phyloP scores from a whole-genome alignment of 2,329 filamentous ascomycete species.

The Cordyceps tenuipes region DNA sequence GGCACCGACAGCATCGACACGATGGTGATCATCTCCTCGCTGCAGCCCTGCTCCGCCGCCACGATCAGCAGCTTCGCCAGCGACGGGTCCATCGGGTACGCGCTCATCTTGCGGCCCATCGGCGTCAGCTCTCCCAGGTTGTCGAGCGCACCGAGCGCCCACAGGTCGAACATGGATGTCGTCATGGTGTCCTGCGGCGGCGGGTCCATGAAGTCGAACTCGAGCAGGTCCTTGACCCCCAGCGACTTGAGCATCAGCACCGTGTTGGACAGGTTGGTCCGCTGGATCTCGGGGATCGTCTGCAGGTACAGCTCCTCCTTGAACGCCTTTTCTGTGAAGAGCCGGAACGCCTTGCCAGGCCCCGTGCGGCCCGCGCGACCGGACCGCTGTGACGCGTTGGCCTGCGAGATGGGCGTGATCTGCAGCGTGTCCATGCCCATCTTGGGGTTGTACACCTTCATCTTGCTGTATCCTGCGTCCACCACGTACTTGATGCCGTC shows the following conservation, averaged over 20 bases:
- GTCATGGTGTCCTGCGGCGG: slow-evolving; percentile 96
- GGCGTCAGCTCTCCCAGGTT: slow-evolving; percentile 87
- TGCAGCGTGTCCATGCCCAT: slow-evolving; percentile 99
- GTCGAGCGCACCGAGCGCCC: slow-evolving; percentile 88
- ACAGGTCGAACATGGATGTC: slow-evolving; percentile 93
- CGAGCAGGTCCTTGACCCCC: slow-evolving; percentile 84
- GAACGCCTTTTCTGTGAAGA: slow-evolving; percentile 91
- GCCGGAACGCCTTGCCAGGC: slow-evolving; percentile 86
- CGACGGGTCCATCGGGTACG: slow-evolving; percentile 96
- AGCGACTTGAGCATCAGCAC: slow-evolving; percentile 90
- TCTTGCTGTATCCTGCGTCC: slow-evolving; percentile 89
- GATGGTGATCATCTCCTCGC: slow-evolving; percentile 96
- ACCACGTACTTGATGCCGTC: slow-evolving; percentile 99
- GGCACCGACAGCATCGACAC: slow-evolving; percentile 97
- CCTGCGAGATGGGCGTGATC: slow-evolving; percentile 95
- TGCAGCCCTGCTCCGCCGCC: slow-evolving; percentile 81
- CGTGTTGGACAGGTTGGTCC: slow-evolving; percentile 91
- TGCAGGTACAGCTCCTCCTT: slow-evolving; percentile 94
- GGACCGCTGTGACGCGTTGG: slow-evolving; percentile 87
- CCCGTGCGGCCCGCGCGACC: slow-evolving; percentile 91
- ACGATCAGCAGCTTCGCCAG: slow-evolving; percentile 92
- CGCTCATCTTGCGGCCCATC: slow-evolving; percentile 87
- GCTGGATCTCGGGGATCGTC: slow-evolving; percentile 94
- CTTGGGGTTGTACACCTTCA: slow-evolving; percentile 96
- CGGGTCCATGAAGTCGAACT: slow-evolving; percentile 99